Conservation (phyloP, 805 yeast genomes). For the Candida ipomoeae region DNA sequence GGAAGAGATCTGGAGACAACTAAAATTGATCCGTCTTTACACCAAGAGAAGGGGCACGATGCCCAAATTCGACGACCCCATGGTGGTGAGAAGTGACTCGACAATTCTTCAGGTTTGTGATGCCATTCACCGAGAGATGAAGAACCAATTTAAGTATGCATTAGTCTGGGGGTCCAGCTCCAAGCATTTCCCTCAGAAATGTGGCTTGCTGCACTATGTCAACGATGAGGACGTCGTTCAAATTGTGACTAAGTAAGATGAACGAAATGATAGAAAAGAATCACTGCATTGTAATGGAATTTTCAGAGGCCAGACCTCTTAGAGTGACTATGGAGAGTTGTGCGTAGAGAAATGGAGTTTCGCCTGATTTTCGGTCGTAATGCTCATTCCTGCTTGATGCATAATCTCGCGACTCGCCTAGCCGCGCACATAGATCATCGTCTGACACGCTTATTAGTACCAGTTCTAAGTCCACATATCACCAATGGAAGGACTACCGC, state of each 20-base stretch:
- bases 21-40: slow-evolving; percentile 73
- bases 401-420: slow-evolving; percentile 1
- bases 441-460: not conserved
- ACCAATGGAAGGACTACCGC: slow-evolving; percentile 9
- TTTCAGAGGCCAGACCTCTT: not conserved
- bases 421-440: not conserved
- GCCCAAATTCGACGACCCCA: slow-evolving; percentile 84
- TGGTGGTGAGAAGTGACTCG: slow-evolving; percentile 80
- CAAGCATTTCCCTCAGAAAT: slow-evolving; percentile 93
- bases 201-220: slow-evolving; percentile 80
- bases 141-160: slow-evolving; percentile 88
- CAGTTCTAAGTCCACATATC: not conserved
- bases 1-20: slow-evolving; percentile 90
- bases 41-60: slow-evolving; percentile 81
- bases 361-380: not conserved
- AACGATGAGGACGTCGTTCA: slow-evolving; percentile 94
- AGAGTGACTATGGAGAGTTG: not conserved
- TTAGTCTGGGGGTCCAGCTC: slow-evolving; percentile 95
- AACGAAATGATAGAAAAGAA: not conserved
- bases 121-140: slow-evolving; percentile 87
- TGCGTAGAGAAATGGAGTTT: not conserved
- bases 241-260: slow-evolving; percentile 70
- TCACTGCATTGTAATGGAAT: not conserved
- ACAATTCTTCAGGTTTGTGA: slow-evolving; percentile 86
- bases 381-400: not conserved